Evolutionary conservation across 768 basidiomycete genomes (phyloP).

Genomic region (Tremella yokohamensis): DNA sequence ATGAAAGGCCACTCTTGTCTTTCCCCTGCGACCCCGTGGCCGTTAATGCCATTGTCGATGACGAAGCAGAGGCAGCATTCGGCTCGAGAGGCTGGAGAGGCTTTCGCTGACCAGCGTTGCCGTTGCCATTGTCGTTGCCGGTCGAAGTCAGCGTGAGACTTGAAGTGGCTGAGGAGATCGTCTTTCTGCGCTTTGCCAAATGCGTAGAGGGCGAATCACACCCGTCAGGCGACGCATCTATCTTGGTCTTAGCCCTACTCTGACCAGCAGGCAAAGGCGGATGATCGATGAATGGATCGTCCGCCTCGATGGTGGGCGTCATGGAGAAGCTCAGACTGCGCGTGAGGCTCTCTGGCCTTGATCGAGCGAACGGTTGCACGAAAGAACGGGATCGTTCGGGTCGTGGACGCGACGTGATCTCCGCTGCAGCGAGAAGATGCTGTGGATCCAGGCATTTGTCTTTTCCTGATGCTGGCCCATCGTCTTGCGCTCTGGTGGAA

Average conservation of each 20-base stretch:
- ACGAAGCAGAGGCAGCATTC: not conserved
- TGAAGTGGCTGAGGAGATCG: not conserved
- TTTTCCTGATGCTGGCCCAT: not conserved
- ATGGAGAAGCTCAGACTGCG: slow-evolving; percentile 3
- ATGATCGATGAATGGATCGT: slow-evolving; percentile 8
- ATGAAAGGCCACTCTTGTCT: not conserved
- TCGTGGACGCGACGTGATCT: not conserved
- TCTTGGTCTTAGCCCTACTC: not conserved
- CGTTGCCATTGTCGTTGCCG: not conserved
- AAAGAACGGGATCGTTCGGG: not conserved
- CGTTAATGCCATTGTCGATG: not conserved
- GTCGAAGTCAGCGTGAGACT: not conserved
- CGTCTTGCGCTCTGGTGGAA: not conserved
- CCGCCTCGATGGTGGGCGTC: not conserved
- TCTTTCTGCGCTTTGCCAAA: not conserved
- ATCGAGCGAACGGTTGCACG: not conserved
- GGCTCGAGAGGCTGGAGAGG: not conserved
- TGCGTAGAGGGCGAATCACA: slow-evolving; percentile 1
- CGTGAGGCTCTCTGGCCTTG: not conserved
- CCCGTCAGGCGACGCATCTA: not conserved
- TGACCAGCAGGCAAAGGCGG: too few relatives aligned
- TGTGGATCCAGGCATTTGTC: not conserved
- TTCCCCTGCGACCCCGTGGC: too few relatives aligned
- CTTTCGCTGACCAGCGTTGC: not conserved
- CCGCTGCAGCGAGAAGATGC: not conserved